Conservation (phyloP, 2,329 filamentous ascomycete genomes). For the Sporothrix schenckii region DNA sequence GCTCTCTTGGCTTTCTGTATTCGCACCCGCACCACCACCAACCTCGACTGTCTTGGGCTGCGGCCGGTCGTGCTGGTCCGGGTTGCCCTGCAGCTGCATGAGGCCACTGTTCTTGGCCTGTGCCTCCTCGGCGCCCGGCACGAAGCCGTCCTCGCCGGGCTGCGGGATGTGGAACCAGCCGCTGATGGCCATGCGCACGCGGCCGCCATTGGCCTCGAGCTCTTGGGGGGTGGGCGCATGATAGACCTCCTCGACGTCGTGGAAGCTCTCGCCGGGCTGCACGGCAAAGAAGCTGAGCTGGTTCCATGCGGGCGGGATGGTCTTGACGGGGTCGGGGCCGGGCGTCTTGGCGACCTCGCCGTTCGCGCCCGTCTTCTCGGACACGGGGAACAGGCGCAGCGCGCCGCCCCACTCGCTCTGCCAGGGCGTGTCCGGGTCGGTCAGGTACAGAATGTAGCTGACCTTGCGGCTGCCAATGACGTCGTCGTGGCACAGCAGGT, state of each 20-base stretch:
- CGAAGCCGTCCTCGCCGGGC: slow-evolving; percentile 86
- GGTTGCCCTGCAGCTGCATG: slow-evolving; percentile 89
- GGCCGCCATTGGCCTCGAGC: slow-evolving; percentile 69
- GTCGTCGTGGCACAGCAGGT: slow-evolving; percentile 95
- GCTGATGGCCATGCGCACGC: slow-evolving; percentile 94
- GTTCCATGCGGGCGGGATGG: slow-evolving; percentile 94
- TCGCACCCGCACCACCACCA: slow-evolving; percentile 41
- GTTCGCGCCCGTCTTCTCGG: slow-evolving; percentile 64
- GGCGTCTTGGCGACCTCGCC: slow-evolving; percentile 80
- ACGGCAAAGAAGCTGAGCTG: slow-evolving; percentile 98
- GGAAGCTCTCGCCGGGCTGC: slow-evolving; percentile 97
- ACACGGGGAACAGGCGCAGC: slow-evolving; percentile 78
- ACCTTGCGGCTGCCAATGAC: slow-evolving; percentile 96
- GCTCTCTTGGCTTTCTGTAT: slow-evolving; percentile 39
- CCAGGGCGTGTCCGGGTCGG: slow-evolving; percentile 89
- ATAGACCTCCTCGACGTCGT: slow-evolving; percentile 98
- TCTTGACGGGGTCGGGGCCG: slow-evolving; percentile 73
- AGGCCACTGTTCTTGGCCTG: slow-evolving; percentile 87
- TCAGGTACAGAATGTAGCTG: slow-evolving; percentile 96
- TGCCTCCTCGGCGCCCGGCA: slow-evolving; percentile 84
- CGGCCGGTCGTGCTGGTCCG: slow-evolving; percentile 84
- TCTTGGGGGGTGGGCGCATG: slow-evolving; percentile 61
- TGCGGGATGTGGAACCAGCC: slow-evolving; percentile 99
- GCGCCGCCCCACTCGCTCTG: slow-evolving; percentile 91
- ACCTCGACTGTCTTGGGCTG: slow-evolving; percentile 58